Evolutionary conservation across 768 basidiomycete species (phyloP), one percentile per base, ranked within the genome.

Genomic region (Lentinula aciculospora): DNA sequence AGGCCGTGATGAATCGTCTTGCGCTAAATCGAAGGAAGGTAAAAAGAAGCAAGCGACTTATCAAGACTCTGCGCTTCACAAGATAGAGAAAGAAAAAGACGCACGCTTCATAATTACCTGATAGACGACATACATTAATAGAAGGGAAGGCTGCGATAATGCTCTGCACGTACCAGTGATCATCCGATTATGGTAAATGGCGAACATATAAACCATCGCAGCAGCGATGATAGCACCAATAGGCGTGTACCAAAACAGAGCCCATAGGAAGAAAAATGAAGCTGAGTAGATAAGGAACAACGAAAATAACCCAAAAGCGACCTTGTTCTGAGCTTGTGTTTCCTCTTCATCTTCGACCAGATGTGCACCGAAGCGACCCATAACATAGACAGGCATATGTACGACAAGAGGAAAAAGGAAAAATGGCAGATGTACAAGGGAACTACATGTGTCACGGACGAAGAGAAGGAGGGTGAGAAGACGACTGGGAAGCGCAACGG

Each of bases 281-380:
- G 84, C 68, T 21, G 92, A 86, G 74, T 98, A 97, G 42, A 89
- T 85, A 61, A 84, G 66, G 56, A 92, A 66, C 58, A 89, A 71
- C 37, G 89, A 82, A 8, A 97, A 70, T 34, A 96, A 65, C 1
- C 94, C 94, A 64, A 96, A 87, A 12, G 90, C 86, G 45, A 97
- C 83, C 77, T 99, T 99, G 77, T 93, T 98, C 78, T 98, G 95
- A 44, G 96, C 97, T 70, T 92, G 88, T 10, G 92, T 89, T 69
- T 98, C 96, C 70, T 98, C 88, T 68, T 98, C 94, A 60, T 93
- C 84, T 65, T 89, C 80, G 34, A 81, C 85, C 36, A 96, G 73
- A 46, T 81, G 73, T 19, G 88, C 89, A 45, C 92, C 93, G 53
- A 87, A 65, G 29, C 85, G 78, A 12, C 84, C 88, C 76, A 96